Evolutionary conservation across 805 yeast species (phyloP), one percentile per base, ranked within the genome.

Genomic region (Saturnispora gosingensis): DNA sequence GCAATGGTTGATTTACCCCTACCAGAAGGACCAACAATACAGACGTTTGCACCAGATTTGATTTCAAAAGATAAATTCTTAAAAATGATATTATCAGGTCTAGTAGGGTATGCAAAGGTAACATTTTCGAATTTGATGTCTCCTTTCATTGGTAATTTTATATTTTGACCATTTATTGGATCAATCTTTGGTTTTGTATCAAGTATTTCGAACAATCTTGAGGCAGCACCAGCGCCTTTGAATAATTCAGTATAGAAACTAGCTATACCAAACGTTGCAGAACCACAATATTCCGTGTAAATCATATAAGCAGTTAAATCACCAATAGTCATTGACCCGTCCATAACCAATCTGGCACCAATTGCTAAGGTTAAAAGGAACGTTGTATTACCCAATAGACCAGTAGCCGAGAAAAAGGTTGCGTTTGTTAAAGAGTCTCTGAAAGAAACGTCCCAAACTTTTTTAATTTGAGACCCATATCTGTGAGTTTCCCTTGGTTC

Each of bases 151-250:
- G 63, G 61, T 5, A 47, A 15, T 61, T 35, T 59, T 42, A 80
- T 67, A 49, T 71, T 73, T 20, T 62, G 60, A 38, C 98, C 98
- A 25, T 71, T 59, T 2, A 85, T 78, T 11, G 88, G 78, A 30
- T 80, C 74, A 46, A 90, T 88, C n/a, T 67, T 59, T 1, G 97
- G 95, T 56, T 81, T 73, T 65, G 87, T 77, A 56, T 89, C 97
- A 54, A 84, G 78, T 45, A 91, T 72, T 67, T 90, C 98, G 70
- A 90, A 90, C 46, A 90, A 77, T 55, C 98, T 74, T 46, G 91
- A 85, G 0, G 97, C 95, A 0, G 98, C 97, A 52, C 98, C 98
- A 3, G 93, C 86, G 51, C 97, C 98, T 70, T 91, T 91, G 95
- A 91, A 91, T 53, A 91, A 71, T 65, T 91, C 98, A 2, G 95